These are phyloP conservation scores for Neolentinus lepideus DNA, from an alignment of 1,284 basidiomycete species.

Conservation along the genomic window DNA sequence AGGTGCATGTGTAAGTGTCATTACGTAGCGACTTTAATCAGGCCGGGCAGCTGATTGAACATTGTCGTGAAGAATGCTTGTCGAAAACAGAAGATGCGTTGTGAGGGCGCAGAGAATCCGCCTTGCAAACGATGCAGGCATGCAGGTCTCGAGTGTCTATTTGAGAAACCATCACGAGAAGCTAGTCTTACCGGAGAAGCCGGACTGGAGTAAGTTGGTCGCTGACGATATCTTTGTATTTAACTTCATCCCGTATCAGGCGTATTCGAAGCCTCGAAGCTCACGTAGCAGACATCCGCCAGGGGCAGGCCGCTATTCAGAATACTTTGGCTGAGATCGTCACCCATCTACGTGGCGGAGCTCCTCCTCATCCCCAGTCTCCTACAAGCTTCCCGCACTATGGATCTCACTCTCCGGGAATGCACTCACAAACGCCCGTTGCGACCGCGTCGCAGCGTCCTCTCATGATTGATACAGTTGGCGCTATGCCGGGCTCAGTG, in stretches of 20 bases:
- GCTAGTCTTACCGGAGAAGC: slow-evolving; percentile 81
- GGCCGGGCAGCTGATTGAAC: background rate
- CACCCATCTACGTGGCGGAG: slow-evolving; percentile 50
- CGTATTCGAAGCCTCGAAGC: slow-evolving; percentile 81
- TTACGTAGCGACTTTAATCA: background rate
- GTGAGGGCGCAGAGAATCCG: slow-evolving; percentile 86
- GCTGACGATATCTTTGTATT: slow-evolving; percentile 2
- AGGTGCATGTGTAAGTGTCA: slow-evolving; percentile 70
- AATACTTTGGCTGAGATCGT: slow-evolving; percentile 74
- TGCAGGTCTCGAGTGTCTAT: slow-evolving; percentile 79
- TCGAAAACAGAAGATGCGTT: slow-evolving; percentile 83
- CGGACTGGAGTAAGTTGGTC: slow-evolving; percentile 72
- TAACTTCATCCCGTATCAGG: slow-evolving; percentile 30
- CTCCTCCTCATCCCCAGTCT: slow-evolving; percentile 42
- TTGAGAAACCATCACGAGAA: slow-evolving; percentile 84
- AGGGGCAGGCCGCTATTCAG: slow-evolving; percentile 65
- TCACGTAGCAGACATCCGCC: slow-evolving; percentile 74
- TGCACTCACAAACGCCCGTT: slow-evolving; percentile 40
- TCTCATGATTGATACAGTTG: slow-evolving; percentile 29
- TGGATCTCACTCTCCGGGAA: slow-evolving; percentile 53
- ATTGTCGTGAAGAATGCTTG: slow-evolving; percentile 61
- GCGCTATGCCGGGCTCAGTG: slow-evolving; percentile 10
- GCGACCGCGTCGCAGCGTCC: slow-evolving; percentile 27
- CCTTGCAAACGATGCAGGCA: slow-evolving; percentile 87
- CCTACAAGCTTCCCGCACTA: slow-evolving; percentile 50